A percentile compares a stretch with the other conserved stretches of the same genome.
phyloP scores from a whole-genome alignment of 1,284 basidiomycete genomes.

The Apiotrichum brassicae region DNA sequence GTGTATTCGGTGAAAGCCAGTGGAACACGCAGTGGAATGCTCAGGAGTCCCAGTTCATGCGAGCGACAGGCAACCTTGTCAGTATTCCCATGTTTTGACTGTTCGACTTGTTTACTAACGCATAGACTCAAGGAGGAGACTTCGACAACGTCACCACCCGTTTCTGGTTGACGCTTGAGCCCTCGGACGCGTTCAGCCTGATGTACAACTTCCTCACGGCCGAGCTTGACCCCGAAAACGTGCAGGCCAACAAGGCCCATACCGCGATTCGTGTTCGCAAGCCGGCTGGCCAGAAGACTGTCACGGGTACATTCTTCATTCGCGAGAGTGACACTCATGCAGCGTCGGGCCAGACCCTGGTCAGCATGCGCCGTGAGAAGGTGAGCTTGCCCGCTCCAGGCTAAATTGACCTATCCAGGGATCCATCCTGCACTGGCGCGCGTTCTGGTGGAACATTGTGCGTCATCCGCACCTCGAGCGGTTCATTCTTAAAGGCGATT shows the following conservation, averaged over 20 bases:
- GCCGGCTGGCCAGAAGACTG: constrained; percentile 31
- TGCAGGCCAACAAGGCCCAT: constrained; percentile 9
- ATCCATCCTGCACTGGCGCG: constrained; percentile 42
- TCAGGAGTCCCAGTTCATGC: constrained; percentile 45
- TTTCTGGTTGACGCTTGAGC: constrained; percentile 39
- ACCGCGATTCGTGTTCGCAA: constrained; percentile 28
- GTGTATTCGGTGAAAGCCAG: constrained; percentile 32
- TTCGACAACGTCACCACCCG: constrained; percentile 37
- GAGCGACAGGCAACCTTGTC: constrained; percentile 42
- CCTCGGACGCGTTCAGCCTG: constrained; percentile 24
- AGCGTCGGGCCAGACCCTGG: constrained; percentile 28
- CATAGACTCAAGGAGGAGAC: constrained; percentile 40
- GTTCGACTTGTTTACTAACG: background rate
- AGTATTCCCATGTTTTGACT: constrained; percentile 11
- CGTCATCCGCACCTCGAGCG: constrained; percentile 30
- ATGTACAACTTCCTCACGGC: constrained; percentile 22
- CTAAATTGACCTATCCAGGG: constrained; percentile 27
- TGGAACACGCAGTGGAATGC: constrained; percentile 34
- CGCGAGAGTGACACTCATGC: constrained; percentile 29
- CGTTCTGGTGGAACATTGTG: constrained; percentile 43
- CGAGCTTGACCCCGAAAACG: constrained; percentile 24
- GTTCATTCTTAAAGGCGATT: constrained; percentile 37
- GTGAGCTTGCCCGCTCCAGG: constrained; percentile 15
- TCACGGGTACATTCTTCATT: constrained; percentile 33
- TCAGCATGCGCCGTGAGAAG: constrained; percentile 36